Evolutionary conservation across 169 alveolate genomes (phyloP), one percentile per base, ranked within the genome.

Genomic region (Cryptosporidium sp.): DNA sequence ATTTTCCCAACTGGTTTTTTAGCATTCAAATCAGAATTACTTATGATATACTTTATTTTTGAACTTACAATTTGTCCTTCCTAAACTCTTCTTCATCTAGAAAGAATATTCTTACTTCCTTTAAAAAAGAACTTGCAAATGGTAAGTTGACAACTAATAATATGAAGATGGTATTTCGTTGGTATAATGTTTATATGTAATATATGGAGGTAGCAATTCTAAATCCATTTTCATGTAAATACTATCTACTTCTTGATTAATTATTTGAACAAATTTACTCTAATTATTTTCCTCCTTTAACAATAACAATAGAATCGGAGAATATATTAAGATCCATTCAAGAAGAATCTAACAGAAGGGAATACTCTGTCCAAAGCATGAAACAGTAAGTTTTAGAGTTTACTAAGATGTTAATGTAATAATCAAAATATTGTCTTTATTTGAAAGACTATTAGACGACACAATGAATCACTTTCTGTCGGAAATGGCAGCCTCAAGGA

Each of bases 311-410:
- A 72, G 85, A 72, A 14, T 44, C 48, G 1, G 56, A 72, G 33
- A 56, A 45, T 14, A 26, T 72, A 52, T 26, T 10, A 14, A 33
- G 26, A 6, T 29, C 39, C 6, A 14, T 80, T 37, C 23, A 42
- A 10, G 48, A 80, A 18, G 89, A 80, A 37, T 62, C 73, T 7
- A n/a, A 2, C n/a, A n/a, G 68, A n/a, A 60, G 89, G 39, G 75
- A 80, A 35, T 44, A 35, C 70, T 60, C 73, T 0, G n/a, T 80
- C 14, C 31, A 80, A 39, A 39, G 68, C 23, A 31, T 80, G 51
- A 65, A 65, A 18, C 80, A 60, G 89, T 80, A 80, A 80, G 89
- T 80, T 39, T n/a, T 10, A n/a, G n/a, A 48, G 18, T 14, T 10
- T 39, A 4, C 44, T 33, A 33, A 14, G 21, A 14, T 48, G 0